Percentiles rank a stretch among this genome's conserved stretches.
Evolutionary conservation across 257 asterid genomes (phyloP).

Genomic region (Ilex asprella): DNA sequence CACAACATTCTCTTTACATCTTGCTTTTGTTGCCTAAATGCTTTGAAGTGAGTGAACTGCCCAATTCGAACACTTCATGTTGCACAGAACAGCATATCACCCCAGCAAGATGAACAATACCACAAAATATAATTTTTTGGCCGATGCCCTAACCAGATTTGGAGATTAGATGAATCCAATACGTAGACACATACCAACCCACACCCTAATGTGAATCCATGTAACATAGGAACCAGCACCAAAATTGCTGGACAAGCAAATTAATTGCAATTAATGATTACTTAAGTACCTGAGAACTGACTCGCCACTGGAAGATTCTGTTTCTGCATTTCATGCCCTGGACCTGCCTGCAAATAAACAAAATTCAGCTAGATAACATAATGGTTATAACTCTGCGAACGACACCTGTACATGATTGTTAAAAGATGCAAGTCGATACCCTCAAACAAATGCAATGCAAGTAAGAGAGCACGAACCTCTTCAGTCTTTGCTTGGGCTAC

Average conservation of each 20-base stretch:
- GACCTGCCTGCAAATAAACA: constrained; percentile 37
- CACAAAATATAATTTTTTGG: too few species aligned
- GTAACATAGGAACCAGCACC: too few species aligned
- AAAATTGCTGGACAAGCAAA: constrained; percentile 4
- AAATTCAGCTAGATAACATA: constrained; percentile 14
- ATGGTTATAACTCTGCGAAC: background rate
- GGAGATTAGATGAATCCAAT: too few species aligned
- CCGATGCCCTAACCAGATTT: too few species aligned
- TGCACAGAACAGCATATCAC: too few species aligned
- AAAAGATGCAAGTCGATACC: background rate
- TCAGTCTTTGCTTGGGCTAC: constrained; percentile 44
- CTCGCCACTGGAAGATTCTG: constrained; percentile 26
- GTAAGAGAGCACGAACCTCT: constrained; percentile 44
- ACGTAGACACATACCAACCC: too few species aligned
- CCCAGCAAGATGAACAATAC: too few species aligned
- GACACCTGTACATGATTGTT: constrained; percentile 3
- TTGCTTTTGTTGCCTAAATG: too few species aligned
- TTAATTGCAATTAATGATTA: background rate
- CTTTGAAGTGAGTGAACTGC: too few species aligned
- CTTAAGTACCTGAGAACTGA: constrained; percentile 37
- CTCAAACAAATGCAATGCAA: constrained; percentile 6
- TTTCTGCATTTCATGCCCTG: constrained; percentile 29
- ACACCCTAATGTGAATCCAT: too few species aligned
- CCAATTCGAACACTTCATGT: too few species aligned
- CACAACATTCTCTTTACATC: too few species aligned